Conservation (phyloP, 2,329 filamentous ascomycete genomes). For the Fusarium redolens region DNA sequence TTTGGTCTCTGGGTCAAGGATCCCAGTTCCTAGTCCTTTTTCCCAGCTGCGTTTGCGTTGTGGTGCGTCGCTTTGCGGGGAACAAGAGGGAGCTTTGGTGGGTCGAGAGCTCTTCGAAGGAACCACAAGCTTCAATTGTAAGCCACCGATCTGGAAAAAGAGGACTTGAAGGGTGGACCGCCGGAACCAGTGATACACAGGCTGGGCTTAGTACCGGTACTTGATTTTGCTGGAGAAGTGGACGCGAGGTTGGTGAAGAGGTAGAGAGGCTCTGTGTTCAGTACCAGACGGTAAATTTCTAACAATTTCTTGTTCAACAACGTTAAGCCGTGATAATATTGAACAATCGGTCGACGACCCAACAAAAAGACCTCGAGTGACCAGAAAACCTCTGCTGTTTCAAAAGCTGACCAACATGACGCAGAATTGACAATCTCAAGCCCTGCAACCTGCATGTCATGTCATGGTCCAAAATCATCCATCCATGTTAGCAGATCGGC, state of each 20-base stretch:
- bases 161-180: not conserved
- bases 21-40: constrained; percentile 15
- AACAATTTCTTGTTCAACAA: not conserved
- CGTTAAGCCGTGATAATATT: not conserved
- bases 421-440: constrained; percentile 22
- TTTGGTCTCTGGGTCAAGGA: not conserved
- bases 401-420: constrained; percentile 18
- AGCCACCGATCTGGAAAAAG: constrained; percentile 40
- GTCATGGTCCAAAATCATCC: not conserved
- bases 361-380: not conserved
- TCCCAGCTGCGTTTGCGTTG: not conserved
- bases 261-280: not conserved
- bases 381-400: not conserved
- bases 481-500: constrained; percentile 28
- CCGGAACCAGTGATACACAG: constrained; percentile 35
- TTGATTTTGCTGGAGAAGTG: constrained; percentile 5
- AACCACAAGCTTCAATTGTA: constrained; percentile 5
- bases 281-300: not conserved
- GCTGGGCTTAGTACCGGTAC: constrained; percentile 14
- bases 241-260: constrained; percentile 14
- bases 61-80: constrained; percentile 38
- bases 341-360: not conserved
- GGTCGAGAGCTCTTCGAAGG: constrained; percentile 30
- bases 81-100: constrained; percentile 33
- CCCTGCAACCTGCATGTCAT: constrained; percentile 28